Percentiles rank a stretch among this genome's conserved stretches.
phyloP scores from a whole-genome alignment of 805 yeast genomes.

The Candida dendrica region DNA sequence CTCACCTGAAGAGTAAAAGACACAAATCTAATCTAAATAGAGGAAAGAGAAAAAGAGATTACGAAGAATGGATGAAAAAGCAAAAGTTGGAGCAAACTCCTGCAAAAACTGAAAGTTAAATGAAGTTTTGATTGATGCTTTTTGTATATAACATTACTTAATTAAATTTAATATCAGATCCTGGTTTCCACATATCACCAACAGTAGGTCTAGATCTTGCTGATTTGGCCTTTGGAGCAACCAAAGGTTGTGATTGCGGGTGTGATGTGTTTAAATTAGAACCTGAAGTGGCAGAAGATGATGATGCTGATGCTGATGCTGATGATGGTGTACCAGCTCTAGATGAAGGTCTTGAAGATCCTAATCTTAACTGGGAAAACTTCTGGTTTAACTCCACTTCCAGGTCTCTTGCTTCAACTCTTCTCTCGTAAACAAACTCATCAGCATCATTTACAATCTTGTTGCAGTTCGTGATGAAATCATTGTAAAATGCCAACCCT shows the following conservation, averaged over 20 bases:
- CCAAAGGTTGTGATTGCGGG: constrained; percentile 1
- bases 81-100: too few relatives aligned
- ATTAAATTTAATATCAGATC: constrained; percentile 19
- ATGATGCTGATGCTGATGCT: constrained; percentile 1
- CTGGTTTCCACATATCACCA: constrained; percentile 18
- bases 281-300: neutral
- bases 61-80: constrained; percentile 33
- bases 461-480: constrained; percentile 42
- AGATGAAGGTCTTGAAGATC: neutral
- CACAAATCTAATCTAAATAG: constrained; percentile 51
- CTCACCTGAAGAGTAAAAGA: constrained; percentile 60
- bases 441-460: constrained; percentile 42
- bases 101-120: too few relatives aligned
- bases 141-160: too few relatives aligned
- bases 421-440: constrained; percentile 40
- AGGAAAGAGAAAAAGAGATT: constrained; percentile 43
- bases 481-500: constrained; percentile 66
- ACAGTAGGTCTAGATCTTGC: constrained; percentile 19
- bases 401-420: constrained; percentile 45
- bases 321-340: neutral
- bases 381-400: constrained; percentile 26
- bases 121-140: too few relatives aligned
- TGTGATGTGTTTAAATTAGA: too few relatives aligned
- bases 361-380: constrained; percentile 23
- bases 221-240: constrained; percentile 16